phyloP scores from a whole-genome alignment of 169 alveolate species.

The Cryptosporidium meleagridis region DNA sequence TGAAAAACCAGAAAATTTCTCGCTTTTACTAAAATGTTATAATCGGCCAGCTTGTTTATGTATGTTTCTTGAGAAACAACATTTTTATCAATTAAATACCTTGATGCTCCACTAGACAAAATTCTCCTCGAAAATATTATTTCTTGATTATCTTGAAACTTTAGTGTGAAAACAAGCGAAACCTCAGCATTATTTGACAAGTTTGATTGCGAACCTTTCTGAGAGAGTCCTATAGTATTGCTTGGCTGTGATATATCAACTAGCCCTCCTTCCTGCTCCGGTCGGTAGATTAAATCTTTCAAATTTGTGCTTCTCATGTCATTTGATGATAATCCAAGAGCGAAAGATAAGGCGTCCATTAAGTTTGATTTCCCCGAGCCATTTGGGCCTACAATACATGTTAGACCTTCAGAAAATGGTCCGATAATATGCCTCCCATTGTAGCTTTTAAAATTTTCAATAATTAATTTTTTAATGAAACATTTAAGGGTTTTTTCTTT shows the following conservation, averaged over 20 bases:
- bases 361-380: conserved; percentile 91
- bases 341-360: conserved; percentile 88
- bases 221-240: conserved; percentile 84
- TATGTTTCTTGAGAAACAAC: conserved; percentile 83
- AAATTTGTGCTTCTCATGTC: conserved; percentile 88
- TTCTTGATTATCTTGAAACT: conserved; percentile 75
- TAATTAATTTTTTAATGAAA: conserved; percentile 74
- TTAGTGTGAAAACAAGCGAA: conserved; percentile 10
- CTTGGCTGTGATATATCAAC: conserved; percentile 66
- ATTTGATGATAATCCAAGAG: conserved; percentile 87
- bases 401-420: conserved; percentile 84
- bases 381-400: conserved; percentile 90
- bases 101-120: conserved; percentile 82
- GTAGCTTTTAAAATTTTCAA: conserved; percentile 92
- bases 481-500: conserved; percentile 54
- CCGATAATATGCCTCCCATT: conserved; percentile 90
- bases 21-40: conserved; percentile 81
- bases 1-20: conserved; percentile 87
- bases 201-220: conserved; percentile 68
- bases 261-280: conserved; percentile 80
- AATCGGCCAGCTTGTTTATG: conserved; percentile 75
- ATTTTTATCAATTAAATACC: conserved; percentile 84
- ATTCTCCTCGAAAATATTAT: conserved; percentile 87
- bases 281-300: conserved; percentile 87
- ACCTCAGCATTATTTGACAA: conserved; percentile 26